These are phyloP conservation scores for Apiospora saccharicola DNA, from an alignment of 2,329 filamentous ascomycete genomes.

Conservation along the genomic window DNA sequence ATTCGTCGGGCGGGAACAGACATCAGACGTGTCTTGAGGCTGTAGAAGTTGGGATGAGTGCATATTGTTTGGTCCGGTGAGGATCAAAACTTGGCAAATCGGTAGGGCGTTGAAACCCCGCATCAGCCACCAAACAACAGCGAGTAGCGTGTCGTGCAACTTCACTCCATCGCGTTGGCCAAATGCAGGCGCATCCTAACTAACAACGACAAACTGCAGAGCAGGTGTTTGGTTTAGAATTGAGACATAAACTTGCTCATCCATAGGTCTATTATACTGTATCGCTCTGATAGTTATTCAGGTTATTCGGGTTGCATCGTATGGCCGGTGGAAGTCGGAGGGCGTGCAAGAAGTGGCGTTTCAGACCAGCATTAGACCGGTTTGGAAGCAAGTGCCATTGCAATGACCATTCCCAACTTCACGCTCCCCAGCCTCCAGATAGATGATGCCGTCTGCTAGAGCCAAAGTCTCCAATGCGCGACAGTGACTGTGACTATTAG, in stretches of 20 bases:
- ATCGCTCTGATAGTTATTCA: not conserved
- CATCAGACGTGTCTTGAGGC: not conserved
- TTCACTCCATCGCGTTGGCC: not conserved
- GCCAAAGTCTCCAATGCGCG: not conserved
- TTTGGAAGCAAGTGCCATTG: constrained; percentile 2
- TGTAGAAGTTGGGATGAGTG: not conserved
- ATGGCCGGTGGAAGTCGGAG: not conserved
- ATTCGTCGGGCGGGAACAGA: not conserved
- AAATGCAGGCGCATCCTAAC: not conserved
- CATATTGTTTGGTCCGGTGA: not conserved
- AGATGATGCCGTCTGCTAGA: not conserved
- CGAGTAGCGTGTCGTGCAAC: not conserved
- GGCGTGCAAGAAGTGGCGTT: constrained; percentile 1
- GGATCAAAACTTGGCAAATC: not conserved
- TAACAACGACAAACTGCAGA: not conserved
- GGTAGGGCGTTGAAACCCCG: not conserved
- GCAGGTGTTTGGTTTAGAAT: not conserved
- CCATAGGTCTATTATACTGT: not conserved
- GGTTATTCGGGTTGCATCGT: not conserved
- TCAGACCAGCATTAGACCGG: constrained; percentile 2
- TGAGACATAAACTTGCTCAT: not conserved
- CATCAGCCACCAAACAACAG: not conserved
- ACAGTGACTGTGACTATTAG: too few species aligned
- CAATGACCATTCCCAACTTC: not conserved
- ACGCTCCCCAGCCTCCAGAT: not conserved